Percentiles rank a stretch among this genome's conserved stretches.
phyloP scores from a whole-genome alignment of 805 yeast genomes.

The Sungouiozyma intestinalis region DNA sequence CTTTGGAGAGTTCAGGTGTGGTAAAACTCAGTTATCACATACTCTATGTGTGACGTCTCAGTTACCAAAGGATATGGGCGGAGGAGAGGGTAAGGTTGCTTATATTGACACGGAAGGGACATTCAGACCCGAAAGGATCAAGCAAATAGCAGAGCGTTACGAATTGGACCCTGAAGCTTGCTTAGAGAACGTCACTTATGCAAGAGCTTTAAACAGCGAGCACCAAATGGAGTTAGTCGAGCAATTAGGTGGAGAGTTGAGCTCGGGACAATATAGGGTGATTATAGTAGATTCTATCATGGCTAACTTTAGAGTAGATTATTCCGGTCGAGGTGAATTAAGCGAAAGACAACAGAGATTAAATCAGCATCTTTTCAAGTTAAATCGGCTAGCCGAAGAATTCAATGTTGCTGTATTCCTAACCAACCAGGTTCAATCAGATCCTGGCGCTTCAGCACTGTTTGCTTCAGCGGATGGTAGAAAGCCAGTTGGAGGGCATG shows the following conservation, averaged over 20 bases:
- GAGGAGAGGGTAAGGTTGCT: constrained; percentile 73
- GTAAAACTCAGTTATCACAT: constrained; percentile 74
- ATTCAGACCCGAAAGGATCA: constrained; percentile 60
- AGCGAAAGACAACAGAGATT: constrained; percentile 67
- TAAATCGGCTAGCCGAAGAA: constrained; percentile 61
- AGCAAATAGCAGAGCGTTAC: constrained; percentile 56
- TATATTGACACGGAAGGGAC: constrained; percentile 78
- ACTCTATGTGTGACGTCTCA: constrained; percentile 71
- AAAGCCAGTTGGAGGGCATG: constrained; percentile 79
- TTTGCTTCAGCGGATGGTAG: constrained; percentile 78
- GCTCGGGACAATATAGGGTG: constrained; percentile 55
- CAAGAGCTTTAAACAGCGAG: constrained; percentile 67
- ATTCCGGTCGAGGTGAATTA: constrained; percentile 67
- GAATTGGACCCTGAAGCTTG: constrained; percentile 62
- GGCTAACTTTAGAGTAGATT: constrained; percentile 73
- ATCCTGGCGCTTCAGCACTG: constrained; percentile 71
- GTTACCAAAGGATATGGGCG: constrained; percentile 58
- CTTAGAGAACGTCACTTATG: constrained; percentile 62
- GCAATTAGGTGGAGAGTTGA: constrained; percentile 53
- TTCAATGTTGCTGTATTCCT: constrained; percentile 68
- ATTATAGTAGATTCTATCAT: constrained; percentile 62
- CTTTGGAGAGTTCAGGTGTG: constrained; percentile 73
- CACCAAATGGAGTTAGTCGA: constrained; percentile 68
- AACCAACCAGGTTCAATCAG: constrained; percentile 73
- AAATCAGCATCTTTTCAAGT: constrained; percentile 43